Base-by-base conservation (phyloP, 2,329 filamentous ascomycete species). In the Salinomyces thailandicus region DNA sequence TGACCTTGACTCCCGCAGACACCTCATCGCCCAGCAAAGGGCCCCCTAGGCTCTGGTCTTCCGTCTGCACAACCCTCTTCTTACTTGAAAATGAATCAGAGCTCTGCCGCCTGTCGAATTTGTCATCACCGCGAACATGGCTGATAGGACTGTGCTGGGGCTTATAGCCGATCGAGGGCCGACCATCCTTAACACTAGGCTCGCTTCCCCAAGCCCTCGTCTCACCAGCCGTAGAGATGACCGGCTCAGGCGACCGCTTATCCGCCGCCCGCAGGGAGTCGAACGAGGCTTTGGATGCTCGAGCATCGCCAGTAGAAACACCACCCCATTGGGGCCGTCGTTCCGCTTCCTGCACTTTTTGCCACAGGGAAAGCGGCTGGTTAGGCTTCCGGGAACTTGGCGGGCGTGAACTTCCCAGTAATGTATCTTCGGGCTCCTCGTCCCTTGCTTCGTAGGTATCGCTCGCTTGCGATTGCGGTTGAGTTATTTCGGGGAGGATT, bases 121-220 rank as follows among this genome's bases (percentile, higher is more conserved):
- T n/a, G n/a, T n/a, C n/a, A n/a, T n/a, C n/a, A n/a, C n/a, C n/a
- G n/a, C n/a, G n/a, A n/a, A n/a, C n/a, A n/a, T n/a, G n/a, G n/a
- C n/a, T n/a, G n/a, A n/a, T n/a, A n/a, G n/a, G n/a, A n/a, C n/a
- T n/a, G n/a, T n/a, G n/a, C n/a, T 26, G 22, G 9, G 22, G 9
- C 22, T n/a, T 26, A 9, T 26, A 8, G 22, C 22, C n/a, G 22
- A 9, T 26, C 22, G n/a, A 26, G 22, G 22, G 9, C 9, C n/a
- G 22, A 26, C 22, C 22, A 26, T 9, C n/a, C n/a, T 26, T 26
- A n/a, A n/a, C 22, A n/a, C n/a, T 26, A 26, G n/a, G 22, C n/a
- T 26, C 22, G 9, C 22, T n/a, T 6, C 36, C 39, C 39, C 39
- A 42, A 17, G 36, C 36, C 24, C 15, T 39, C 5, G 9, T 18